Conservation (phyloP, 306 rosid genomes). For the Delonix regia region DNA sequence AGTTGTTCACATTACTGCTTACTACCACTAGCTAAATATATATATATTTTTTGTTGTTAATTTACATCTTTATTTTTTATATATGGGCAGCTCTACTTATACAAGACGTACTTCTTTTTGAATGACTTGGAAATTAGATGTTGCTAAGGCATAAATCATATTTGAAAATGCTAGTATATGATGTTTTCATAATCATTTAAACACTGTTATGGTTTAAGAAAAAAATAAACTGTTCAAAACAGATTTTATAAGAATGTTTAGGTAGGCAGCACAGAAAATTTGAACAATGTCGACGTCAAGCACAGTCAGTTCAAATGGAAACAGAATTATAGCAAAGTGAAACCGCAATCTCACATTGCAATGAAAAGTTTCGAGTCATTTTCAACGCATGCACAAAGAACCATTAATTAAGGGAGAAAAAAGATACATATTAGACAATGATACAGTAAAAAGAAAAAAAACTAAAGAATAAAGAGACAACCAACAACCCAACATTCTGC, state of each 20-base stretch:
- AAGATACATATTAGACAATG: neutral
- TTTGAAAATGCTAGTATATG: neutral
- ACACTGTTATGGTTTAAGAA: neutral
- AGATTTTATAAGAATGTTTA: neutral
- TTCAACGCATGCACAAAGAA: neutral
- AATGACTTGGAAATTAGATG: neutral
- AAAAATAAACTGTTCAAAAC: neutral
- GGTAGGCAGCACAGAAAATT: neutral
- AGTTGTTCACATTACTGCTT: too few species aligned
- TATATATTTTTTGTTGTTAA: too few species aligned
- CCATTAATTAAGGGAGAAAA: neutral
- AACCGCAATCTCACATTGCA: neutral
- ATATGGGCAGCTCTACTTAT: too few species aligned
- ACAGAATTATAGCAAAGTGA: neutral
- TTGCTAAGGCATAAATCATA: neutral
- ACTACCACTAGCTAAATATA: too few species aligned
- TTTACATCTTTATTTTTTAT: neutral
- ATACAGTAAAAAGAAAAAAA: neutral
- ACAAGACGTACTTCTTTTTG: neutral
- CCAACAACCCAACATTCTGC: slow-evolving; percentile 19
- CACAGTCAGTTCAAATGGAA: neutral
- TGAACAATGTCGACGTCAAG: neutral
- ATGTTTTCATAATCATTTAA: neutral
- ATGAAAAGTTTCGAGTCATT: neutral
- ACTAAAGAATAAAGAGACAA: neutral